Percentiles rank a stretch among this genome's conserved stretches.
Conservation (phyloP, 1,284 basidiomycete genomes). For the Malassezia psittaci region DNA sequence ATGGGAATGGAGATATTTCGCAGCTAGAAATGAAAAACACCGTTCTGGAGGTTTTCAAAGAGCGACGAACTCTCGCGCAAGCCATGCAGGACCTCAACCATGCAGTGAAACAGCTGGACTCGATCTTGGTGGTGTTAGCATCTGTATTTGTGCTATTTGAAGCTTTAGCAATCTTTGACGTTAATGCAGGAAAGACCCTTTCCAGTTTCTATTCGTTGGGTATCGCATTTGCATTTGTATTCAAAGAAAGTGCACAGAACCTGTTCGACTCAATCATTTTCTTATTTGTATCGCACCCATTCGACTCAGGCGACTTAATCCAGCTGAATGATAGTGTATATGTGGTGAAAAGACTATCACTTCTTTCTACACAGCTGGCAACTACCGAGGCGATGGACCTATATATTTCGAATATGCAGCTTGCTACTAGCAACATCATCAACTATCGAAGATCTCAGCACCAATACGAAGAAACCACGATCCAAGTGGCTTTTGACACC, state of each 20-base stretch:
- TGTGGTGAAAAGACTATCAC: slow-evolving; percentile 36
- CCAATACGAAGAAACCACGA: slow-evolving; percentile 36
- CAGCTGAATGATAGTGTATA: slow-evolving; percentile 27
- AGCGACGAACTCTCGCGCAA: slow-evolving; percentile 35
- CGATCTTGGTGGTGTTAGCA: slow-evolving; percentile 28
- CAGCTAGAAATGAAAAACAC: slow-evolving; percentile 64
- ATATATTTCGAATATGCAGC: slow-evolving; percentile 37
- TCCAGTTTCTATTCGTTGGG: slow-evolving; percentile 43
- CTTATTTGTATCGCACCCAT: slow-evolving; percentile 42
- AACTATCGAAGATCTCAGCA: slow-evolving; percentile 40
- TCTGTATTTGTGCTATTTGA: slow-evolving; percentile 39
- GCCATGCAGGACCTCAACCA: slow-evolving; percentile 44
- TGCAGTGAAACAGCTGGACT: slow-evolving; percentile 36
- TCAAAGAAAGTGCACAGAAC: slow-evolving; percentile 42
- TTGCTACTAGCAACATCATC: slow-evolving; percentile 31
- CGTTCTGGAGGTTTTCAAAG: slow-evolving; percentile 51
- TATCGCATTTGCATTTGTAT: slow-evolving; percentile 42
- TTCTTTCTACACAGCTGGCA: slow-evolving; percentile 38
- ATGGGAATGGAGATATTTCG: slow-evolving; percentile 68
- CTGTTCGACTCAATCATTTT: slow-evolving; percentile 46
- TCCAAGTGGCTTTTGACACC: slow-evolving; percentile 39
- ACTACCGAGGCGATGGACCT: slow-evolving; percentile 27
- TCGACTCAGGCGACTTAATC: slow-evolving; percentile 42
- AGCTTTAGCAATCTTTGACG: slow-evolving; percentile 41
- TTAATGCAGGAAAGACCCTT: slow-evolving; percentile 35